Percentiles rank a stretch among this genome's conserved stretches.
Conservation (phyloP, 2,329 filamentous ascomycete species). For the Aspergillus sp. region DNA sequence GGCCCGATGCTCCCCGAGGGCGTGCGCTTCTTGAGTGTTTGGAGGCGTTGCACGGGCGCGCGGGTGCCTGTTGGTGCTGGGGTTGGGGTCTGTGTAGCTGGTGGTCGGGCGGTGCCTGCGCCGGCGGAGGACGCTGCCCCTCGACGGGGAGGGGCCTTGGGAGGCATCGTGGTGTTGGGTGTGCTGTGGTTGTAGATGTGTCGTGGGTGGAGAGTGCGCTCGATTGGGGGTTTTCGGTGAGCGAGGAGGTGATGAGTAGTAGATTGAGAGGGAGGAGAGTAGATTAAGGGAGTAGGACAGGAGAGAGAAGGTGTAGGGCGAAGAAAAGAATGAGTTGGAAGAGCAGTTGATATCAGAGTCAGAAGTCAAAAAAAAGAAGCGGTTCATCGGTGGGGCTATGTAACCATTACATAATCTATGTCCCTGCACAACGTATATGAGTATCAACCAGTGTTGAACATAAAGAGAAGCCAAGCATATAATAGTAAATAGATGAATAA, state of each 20-base stretch:
- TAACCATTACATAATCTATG: neutral
- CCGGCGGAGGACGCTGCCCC: constrained; percentile 12
- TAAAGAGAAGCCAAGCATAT: neutral
- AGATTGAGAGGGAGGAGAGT: neutral
- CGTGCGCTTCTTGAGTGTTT: constrained; percentile 40
- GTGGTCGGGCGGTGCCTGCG: neutral
- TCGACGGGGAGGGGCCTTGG: constrained; percentile 30
- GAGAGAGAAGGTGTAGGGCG: neutral
- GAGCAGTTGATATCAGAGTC: neutral
- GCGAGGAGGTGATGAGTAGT: neutral
- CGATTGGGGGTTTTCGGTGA: neutral
- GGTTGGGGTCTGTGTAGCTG: constrained; percentile 8
- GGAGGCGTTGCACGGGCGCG: constrained; percentile 40
- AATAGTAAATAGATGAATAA: constrained; percentile 5
- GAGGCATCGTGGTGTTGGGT: constrained; percentile 25
- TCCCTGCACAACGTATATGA: neutral
- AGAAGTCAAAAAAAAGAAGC: neutral
- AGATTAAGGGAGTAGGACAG: no score
- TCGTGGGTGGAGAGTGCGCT: no score
- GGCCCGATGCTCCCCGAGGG: constrained; percentile 37
- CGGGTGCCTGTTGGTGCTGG: constrained; percentile 21
- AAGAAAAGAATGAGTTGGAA: neutral
- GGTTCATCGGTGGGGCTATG: neutral
- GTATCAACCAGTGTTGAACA: neutral
- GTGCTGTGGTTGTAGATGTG: neutral